These are phyloP conservation scores for Penicillium crustosum DNA, from an alignment of 2,329 filamentous ascomycete genomes.

Conservation along the genomic window DNA sequence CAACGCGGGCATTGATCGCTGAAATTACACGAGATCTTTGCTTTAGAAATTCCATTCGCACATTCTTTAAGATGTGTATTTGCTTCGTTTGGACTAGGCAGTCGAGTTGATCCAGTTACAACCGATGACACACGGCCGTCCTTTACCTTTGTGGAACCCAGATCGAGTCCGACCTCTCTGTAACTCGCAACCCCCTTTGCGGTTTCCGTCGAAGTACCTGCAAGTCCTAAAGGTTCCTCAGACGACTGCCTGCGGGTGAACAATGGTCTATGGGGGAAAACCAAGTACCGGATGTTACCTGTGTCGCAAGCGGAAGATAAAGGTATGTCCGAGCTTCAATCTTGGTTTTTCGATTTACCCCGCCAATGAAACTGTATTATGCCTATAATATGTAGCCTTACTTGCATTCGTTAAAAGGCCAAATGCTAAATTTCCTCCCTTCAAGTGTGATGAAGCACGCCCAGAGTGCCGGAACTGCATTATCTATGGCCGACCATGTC, in stretches of 20 bases:
- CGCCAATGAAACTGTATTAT: not conserved
- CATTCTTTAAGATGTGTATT: conserved; percentile 16
- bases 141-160: conserved; percentile 14
- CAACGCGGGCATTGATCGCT: not conserved
- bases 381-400: not conserved
- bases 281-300: conserved; percentile 43
- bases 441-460: conserved; percentile 39
- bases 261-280: conserved; percentile 44
- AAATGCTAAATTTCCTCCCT: conserved; percentile 4
- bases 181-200: not conserved
- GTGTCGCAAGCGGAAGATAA: conserved; percentile 43
- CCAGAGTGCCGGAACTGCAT: conserved; percentile 39
- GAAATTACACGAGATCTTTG: not conserved
- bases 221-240: not conserved
- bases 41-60: not conserved
- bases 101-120: conserved; percentile 17
- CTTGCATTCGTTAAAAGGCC: not conserved
- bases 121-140: conserved; percentile 8
- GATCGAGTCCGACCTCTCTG: conserved; percentile 1
- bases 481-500: conserved; percentile 38
- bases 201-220: not conserved
- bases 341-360: not conserved
- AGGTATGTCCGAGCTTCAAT: conserved; percentile 30
- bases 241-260: conserved; percentile 10
- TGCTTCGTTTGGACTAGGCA: conserved; percentile 14